Conservation (phyloP, 176 grass and related monocot species). For the Triticum turgidum region DNA sequence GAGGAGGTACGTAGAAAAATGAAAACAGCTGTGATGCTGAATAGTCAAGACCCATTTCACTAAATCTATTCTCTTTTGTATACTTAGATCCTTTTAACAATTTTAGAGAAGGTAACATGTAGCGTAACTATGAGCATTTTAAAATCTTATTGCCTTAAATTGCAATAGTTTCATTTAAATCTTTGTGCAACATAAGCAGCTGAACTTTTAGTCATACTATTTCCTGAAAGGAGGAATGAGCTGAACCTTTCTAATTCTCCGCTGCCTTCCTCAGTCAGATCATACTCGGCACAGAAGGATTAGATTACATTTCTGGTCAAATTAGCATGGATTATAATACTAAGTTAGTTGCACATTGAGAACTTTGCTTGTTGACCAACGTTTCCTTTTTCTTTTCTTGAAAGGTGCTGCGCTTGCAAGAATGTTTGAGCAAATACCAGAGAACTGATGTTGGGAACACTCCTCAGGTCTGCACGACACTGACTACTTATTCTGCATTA, state of each 20-base stretch:
- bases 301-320: slow-evolving; percentile 2
- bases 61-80: slow-evolving; percentile 17
- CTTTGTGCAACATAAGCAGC: not conserved
- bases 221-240: slow-evolving; percentile 12
- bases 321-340: not conserved
- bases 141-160: not conserved
- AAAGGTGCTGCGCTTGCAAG: slow-evolving; percentile 94
- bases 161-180: not conserved
- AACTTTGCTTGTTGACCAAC: not conserved
- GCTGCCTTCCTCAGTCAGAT: not conserved
- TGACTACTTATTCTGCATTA: not conserved
- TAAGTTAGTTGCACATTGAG: not conserved
- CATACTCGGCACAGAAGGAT: not conserved
- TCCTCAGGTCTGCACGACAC: slow-evolving; percentile 57
- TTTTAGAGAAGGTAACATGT: not conserved
- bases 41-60: slow-evolving; percentile 15
- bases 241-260: not conserved
- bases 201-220: not conserved
- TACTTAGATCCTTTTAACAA: not conserved
- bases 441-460: slow-evolving; percentile 80
- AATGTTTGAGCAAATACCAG: slow-evolving; percentile 98
- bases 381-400: slow-evolving; percentile 14
- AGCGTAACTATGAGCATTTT: not conserved
- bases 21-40: not conserved
- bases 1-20: slow-evolving; percentile 71